Conservation (phyloP, 2,329 filamentous ascomycete species). For the Intubia oerlemansii region DNA sequence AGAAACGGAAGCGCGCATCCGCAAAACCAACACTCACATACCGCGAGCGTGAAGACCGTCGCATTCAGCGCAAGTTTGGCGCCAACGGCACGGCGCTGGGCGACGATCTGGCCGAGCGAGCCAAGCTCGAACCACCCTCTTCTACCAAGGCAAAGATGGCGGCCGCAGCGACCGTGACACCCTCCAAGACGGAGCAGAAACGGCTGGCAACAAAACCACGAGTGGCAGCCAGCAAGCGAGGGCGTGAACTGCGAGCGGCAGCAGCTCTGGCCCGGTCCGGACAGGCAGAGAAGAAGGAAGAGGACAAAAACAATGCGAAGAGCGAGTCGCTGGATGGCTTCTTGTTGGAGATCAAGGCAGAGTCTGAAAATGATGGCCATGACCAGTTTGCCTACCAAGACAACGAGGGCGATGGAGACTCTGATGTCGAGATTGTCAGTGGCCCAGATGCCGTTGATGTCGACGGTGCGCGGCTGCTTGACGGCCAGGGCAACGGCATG, state of each 20-base stretch:
- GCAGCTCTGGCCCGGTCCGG: slow-evolving; percentile 58
- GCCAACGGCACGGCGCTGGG: slow-evolving; percentile 46
- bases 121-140: slow-evolving; percentile 31
- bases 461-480: slow-evolving; percentile 39
- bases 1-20: slow-evolving; percentile 27
- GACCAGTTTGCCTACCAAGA: slow-evolving; percentile 26
- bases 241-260: slow-evolving; percentile 53
- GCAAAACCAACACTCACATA: slow-evolving; percentile 37
- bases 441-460: slow-evolving; percentile 38
- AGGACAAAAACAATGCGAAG: too few relatives aligned
- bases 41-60: slow-evolving; percentile 49
- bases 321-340: too few relatives aligned
- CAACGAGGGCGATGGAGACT: slow-evolving; percentile 19
- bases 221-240: slow-evolving; percentile 53
- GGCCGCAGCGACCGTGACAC: background rate
- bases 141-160: too few relatives aligned
- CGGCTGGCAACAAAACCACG: slow-evolving; percentile 42
- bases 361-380: slow-evolving; percentile 27
- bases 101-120: slow-evolving; percentile 42
- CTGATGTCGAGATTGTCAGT: slow-evolving; percentile 9
- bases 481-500: slow-evolving; percentile 44
- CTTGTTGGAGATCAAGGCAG: slow-evolving; percentile 12
- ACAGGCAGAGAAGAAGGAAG: slow-evolving; percentile 21
- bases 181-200: slow-evolving; percentile 14
- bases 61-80: slow-evolving; percentile 60